Conservation (phyloP, 73 alveolate genomes). For the Tetrahymena elliotti region DNA sequence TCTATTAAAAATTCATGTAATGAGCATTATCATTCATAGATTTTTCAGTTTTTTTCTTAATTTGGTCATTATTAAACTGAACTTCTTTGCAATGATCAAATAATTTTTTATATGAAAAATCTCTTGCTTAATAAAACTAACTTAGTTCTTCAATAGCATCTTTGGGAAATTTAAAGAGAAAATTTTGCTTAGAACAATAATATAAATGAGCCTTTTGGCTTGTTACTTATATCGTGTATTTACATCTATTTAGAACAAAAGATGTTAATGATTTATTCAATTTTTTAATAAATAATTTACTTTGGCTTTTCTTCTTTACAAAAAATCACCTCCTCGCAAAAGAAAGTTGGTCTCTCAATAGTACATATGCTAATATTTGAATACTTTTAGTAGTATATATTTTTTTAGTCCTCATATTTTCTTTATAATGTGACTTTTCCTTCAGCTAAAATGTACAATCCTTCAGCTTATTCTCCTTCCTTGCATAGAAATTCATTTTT, state of each 20-base stretch:
- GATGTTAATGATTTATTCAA: too few relatives aligned
- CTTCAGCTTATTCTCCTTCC: not conserved
- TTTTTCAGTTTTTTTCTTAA: not conserved
- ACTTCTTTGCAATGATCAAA: not conserved
- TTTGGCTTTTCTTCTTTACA: not conserved
- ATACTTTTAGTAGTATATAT: not conserved
- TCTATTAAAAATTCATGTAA: not conserved
- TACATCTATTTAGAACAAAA: not conserved
- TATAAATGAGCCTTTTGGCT: not conserved
- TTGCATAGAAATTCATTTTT: not conserved
- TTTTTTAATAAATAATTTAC: not conserved
- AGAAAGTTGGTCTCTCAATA: not conserved
- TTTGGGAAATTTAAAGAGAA: not conserved
- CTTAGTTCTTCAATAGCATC: not conserved
- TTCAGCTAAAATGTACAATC: not conserved
- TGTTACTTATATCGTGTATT: not conserved
- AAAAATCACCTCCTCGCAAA: not conserved
- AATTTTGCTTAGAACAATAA: not conserved
- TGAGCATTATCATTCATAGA: not conserved
- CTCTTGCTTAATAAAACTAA: not conserved
- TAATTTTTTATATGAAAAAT: not conserved
- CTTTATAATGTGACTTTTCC: not conserved
- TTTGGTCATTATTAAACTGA: not conserved
- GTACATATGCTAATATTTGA: not conserved
- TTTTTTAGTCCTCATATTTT: not conserved